Base-by-base conservation (phyloP, 257 asterid genomes). In the Craterostigma plantagineum region DNA sequence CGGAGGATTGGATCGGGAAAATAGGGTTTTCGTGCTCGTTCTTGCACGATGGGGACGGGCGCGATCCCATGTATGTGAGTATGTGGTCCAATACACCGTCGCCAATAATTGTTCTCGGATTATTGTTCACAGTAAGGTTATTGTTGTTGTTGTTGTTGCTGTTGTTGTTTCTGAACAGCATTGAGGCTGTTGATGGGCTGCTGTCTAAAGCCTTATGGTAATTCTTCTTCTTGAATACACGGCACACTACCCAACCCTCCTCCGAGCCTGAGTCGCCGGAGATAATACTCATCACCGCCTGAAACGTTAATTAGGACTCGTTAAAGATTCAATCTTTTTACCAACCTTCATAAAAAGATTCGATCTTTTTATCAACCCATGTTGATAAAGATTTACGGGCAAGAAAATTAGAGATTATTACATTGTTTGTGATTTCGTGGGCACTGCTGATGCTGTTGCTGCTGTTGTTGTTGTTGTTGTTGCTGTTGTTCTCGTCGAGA, bases 171-270 rank as follows among this genome's bases (percentile, higher is more conserved):
- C 46, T 45, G 12, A 64, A 39, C 14, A 55, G 42, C 51, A 34
- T 53, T 7, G 81, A 42, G 13, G 41, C 0, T 8, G 74, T 43
- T 54, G 79, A 42, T 7, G 14, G 17, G 10, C 33, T 34, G 0
- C 62, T 59, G 15, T 76, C 93, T 13, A 71, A 13, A 0, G 93
- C 63, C 49, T 78, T 86, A 57, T 78, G 93, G 62, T 76, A 87
- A 55, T 82, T 87, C 48, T 87, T 87, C 83, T 87, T 87, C 84
- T 79, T 87, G 81, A 87, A 87, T 5, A 87, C 97, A 1, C 98
- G 85, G 51, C 98, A 87, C 0, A 82, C 92, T 14, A 87, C 95
- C 95, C 98, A 87, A 0, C 91, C 95, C 41, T 87, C 98, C 39
- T 87, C 94, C 3, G 66, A 38, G 18, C 66, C 64, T 1, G 66